These are phyloP conservation scores for Lepidium sativum DNA, from an alignment of 345 rosid genomes.

Conservation along the genomic window DNA sequence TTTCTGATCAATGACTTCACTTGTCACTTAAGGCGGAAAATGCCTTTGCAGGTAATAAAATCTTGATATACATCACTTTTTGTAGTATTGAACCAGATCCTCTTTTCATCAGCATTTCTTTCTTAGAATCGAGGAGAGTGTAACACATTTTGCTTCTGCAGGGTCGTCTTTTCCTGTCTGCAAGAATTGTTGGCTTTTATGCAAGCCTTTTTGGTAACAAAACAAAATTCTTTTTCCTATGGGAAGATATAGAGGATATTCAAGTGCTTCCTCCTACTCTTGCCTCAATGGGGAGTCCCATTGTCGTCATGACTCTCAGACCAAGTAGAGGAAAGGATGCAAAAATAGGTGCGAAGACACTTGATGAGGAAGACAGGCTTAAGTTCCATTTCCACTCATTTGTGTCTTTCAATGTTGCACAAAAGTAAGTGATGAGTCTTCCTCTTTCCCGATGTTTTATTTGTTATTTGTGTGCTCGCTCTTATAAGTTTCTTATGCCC, in stretches of 20 bases:
- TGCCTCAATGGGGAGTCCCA: slow-evolving; percentile 93
- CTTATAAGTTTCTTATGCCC: neutral
- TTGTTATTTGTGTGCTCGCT: neutral
- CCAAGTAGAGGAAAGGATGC: slow-evolving; percentile 84
- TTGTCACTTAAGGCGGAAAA: slow-evolving; percentile 88
- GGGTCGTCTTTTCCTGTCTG: slow-evolving; percentile 92
- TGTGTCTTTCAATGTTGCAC: slow-evolving; percentile 82
- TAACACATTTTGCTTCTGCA: slow-evolving; percentile 20
- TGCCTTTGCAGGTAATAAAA: slow-evolving; percentile 93
- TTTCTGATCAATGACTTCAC: slow-evolving; percentile 96
- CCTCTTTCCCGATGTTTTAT: neutral
- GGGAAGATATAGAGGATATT: slow-evolving; percentile 95
- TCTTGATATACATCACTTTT: no score
- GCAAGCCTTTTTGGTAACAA: slow-evolving; percentile 86
- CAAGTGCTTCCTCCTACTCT: slow-evolving; percentile 71
- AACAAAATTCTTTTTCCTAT: slow-evolving; percentile 90
- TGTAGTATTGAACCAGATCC: slow-evolving; percentile 3
- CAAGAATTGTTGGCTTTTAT: slow-evolving; percentile 86
- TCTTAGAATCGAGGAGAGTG: neutral
- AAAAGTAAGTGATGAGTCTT: slow-evolving; percentile 46
- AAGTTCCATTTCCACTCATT: slow-evolving; percentile 92
- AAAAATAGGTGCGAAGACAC: slow-evolving; percentile 80
- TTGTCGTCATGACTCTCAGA: slow-evolving; percentile 67
- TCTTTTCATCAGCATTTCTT: neutral
- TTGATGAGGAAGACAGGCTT: slow-evolving; percentile 90